Evolutionary conservation across 1,284 basidiomycete species (phyloP).

Genomic region (Sanguinoderma infundibulare): DNA sequence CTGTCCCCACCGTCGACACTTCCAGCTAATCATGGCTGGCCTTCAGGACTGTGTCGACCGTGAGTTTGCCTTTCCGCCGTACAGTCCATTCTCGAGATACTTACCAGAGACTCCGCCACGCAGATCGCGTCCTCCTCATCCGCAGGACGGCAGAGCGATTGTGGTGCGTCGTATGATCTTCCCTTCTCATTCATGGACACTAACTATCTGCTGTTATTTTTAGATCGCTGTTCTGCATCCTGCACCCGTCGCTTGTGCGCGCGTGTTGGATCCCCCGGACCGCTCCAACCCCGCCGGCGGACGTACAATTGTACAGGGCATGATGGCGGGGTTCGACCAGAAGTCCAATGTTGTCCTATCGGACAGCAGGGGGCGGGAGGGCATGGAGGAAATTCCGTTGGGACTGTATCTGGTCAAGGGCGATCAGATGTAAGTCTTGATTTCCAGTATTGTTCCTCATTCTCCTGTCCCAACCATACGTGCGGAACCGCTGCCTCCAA

Average conservation of each 20-base stretch:
- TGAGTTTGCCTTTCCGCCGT: constrained; percentile 37
- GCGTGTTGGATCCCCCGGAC: neutral
- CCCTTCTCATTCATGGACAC: neutral
- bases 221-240: neutral
- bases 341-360: constrained; percentile 93
- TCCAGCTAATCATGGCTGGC: constrained; percentile 64
- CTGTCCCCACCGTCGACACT: constrained; percentile 8
- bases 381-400: constrained; percentile 92
- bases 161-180: constrained; percentile 54
- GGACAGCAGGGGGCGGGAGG: constrained; percentile 88
- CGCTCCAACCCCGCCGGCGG: too few species aligned
- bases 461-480: constrained; percentile 65
- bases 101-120: neutral
- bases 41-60: constrained; percentile 88
- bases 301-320: constrained; percentile 57
- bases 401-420: constrained; percentile 97
- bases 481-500: constrained; percentile 86
- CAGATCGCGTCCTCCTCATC: constrained; percentile 84
- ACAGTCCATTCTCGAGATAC: constrained; percentile 1
- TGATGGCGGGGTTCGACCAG: constrained; percentile 89
- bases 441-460: neutral
- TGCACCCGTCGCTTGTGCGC: neutral
- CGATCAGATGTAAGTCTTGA: constrained; percentile 85
- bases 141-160: constrained; percentile 90
- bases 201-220: neutral